Conservation (phyloP, 345 rosid species). For the Brassica nigra region DNA sequence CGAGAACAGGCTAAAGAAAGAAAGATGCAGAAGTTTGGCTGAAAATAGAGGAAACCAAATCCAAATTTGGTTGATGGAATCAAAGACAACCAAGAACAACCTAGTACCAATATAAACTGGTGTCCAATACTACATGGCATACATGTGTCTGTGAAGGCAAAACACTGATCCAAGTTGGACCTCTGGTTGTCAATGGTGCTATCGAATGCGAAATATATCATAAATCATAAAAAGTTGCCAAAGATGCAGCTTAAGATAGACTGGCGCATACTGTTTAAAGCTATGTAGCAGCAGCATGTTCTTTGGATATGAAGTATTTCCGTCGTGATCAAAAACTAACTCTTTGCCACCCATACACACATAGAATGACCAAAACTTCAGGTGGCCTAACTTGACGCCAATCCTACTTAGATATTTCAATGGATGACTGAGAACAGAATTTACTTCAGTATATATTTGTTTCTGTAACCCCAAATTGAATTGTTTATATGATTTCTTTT, state of each 20-base stretch:
- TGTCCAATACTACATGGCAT: not conserved
- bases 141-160: not conserved
- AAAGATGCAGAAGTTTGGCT: not conserved
- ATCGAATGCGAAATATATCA: not conserved
- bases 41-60: not conserved
- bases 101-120: not conserved
- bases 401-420: not conserved
- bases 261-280: not conserved
- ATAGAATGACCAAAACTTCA: not conserved
- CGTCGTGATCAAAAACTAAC: not conserved
- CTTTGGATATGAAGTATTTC: not conserved
- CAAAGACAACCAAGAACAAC: not conserved
- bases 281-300: not conserved
- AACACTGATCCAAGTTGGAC: not conserved
- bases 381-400: not conserved
- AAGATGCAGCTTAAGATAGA: not conserved
- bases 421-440: not conserved
- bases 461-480: not conserved
- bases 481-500: not conserved
- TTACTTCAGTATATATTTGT: not conserved
- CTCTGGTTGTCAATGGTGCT: not conserved
- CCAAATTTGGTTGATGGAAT: not conserved
- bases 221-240: not conserved
- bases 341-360: not conserved
- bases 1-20: not conserved